These are phyloP conservation scores for Phytophthora colocasiae DNA, from an alignment of 352 stramenopile species.

Conservation along the genomic window DNA sequence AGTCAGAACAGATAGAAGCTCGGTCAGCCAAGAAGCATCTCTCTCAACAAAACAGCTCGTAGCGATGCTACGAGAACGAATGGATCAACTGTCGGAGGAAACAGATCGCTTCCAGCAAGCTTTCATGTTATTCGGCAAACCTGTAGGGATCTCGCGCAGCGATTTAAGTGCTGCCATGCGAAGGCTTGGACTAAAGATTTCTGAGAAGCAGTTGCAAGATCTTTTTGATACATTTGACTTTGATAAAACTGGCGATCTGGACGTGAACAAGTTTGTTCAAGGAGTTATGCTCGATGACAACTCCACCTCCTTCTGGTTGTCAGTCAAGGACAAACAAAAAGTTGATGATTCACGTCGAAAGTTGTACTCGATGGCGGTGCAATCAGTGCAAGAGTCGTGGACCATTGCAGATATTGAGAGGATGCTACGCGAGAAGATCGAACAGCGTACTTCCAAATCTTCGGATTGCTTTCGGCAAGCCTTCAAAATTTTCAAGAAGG, in stretches of 20 bases:
- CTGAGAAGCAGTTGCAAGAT: conserved; percentile 55
- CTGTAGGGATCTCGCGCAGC: conserved; percentile 54
- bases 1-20: conserved; percentile 21
- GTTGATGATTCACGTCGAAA: conserved; percentile 55
- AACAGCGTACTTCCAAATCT: conserved; percentile 78
- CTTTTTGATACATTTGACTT: conserved; percentile 82
- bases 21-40: conserved; percentile 42
- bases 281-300: conserved; percentile 78
- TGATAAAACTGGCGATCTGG: conserved; percentile 77
- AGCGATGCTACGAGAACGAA: conserved; percentile 57
- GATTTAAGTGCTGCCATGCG: conserved; percentile 66
- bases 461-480: conserved; percentile 85
- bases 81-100: conserved; percentile 75
- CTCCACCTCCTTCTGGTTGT: conserved; percentile 63
- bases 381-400: conserved; percentile 75
- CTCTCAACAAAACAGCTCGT: conserved; percentile 71
- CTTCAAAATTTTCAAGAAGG: conserved; percentile 87
- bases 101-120: conserved; percentile 80
- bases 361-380: conserved; percentile 71
- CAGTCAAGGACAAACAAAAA: conserved; percentile 59
- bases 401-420: conserved; percentile 81
- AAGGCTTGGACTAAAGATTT: conserved; percentile 64
- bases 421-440: conserved; percentile 85
- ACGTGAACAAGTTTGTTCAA: conserved; percentile 85
- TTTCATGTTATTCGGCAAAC: conserved; percentile 76